These are phyloP conservation scores for Aegilops longissima DNA, from an alignment of 176 grass and related monocot species.

Conservation along the genomic window DNA sequence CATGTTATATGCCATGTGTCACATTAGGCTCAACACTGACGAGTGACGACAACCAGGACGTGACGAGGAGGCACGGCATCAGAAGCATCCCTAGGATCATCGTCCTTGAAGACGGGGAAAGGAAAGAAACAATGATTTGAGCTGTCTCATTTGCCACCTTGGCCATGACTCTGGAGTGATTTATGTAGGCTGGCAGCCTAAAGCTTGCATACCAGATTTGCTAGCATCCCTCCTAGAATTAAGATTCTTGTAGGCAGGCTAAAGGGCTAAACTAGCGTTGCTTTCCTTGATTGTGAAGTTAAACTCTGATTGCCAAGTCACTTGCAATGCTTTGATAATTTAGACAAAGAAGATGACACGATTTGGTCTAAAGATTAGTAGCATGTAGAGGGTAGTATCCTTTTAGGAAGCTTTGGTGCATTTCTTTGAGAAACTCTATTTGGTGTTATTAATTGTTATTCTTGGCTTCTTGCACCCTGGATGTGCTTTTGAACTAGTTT, in stretches of 20 bases:
- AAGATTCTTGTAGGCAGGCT: neutral
- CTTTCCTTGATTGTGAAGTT: neutral
- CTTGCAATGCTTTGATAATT: neutral
- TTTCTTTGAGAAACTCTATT: neutral
- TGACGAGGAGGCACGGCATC: neutral
- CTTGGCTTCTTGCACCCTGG: neutral
- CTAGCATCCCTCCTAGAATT: neutral
- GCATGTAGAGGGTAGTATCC: neutral
- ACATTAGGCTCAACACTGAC: neutral
- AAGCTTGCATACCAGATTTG: neutral
- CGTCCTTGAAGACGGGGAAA: neutral
- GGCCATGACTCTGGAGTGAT: neutral
- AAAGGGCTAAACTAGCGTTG: neutral
- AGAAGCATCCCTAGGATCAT: neutral
- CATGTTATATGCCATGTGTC: neutral
- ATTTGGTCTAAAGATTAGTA: neutral
- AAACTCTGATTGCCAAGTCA: neutral
- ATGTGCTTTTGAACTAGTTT: neutral
- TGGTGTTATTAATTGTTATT: neutral
- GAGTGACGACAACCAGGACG: neutral
- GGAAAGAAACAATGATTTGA: neutral
- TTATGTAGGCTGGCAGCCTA: neutral
- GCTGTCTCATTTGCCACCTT: neutral
- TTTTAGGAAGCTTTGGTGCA: neutral
- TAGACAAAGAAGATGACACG: neutral